Conservation (phyloP, 306 rosid genomes). For the Alnus rubra region DNA sequence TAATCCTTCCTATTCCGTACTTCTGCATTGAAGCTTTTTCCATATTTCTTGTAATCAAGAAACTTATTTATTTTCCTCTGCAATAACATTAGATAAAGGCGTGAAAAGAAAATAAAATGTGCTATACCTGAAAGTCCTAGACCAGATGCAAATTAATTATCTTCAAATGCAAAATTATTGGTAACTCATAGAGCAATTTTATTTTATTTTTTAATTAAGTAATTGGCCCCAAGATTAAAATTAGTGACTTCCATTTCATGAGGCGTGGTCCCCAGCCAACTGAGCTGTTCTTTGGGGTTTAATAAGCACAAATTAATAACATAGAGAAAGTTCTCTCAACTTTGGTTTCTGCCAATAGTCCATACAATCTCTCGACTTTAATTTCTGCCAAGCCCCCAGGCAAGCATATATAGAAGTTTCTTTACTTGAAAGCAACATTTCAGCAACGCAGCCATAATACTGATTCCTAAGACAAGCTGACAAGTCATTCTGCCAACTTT, state of each 20-base stretch:
- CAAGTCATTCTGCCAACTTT: neutral
- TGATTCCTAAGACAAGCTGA: neutral
- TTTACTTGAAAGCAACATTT: too few relatives aligned
- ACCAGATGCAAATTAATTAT: neutral
- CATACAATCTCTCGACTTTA: neutral
- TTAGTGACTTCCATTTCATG: too few relatives aligned
- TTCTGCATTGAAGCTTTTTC: conserved; percentile 94
- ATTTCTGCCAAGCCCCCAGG: neutral
- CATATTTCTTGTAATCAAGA: conserved; percentile 80
- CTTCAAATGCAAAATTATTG: neutral
- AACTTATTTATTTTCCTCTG: conserved; percentile 88
- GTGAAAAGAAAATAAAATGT: conserved; percentile 12
- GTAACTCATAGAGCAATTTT: neutral
- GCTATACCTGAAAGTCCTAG: neutral
- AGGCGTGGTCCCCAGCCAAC: too few relatives aligned
- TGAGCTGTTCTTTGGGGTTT: too few relatives aligned
- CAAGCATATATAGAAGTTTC: neutral
- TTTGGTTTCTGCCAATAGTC: neutral
- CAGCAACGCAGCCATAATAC: too few relatives aligned
- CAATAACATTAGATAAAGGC: conserved; percentile 28
- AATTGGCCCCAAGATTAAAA: too few relatives aligned
- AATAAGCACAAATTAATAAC: neutral
- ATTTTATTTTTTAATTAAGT: neutral
- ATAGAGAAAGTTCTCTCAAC: neutral
- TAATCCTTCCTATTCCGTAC: conserved; percentile 94